phyloP scores from a whole-genome alignment of 495 filamentous ascomycete genomes.

The Cenococcum geophilum region DNA sequence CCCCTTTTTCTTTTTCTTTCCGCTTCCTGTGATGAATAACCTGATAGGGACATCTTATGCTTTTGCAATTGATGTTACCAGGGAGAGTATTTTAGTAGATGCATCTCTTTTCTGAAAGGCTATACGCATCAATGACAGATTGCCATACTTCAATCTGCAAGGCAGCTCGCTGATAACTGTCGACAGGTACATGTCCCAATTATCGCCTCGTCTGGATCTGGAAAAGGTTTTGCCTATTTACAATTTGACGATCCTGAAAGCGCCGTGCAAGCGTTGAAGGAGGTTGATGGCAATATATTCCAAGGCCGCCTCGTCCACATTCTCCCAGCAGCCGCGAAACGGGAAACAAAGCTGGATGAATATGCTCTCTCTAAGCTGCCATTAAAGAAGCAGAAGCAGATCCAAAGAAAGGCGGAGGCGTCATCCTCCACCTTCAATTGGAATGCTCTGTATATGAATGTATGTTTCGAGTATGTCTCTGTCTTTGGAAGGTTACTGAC shows the following conservation, averaged over 20 bases:
- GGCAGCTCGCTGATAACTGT: constrained; percentile 3
- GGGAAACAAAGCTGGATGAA: constrained; percentile 76
- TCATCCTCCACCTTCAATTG: constrained; percentile 78
- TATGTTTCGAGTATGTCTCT: constrained; percentile 41
- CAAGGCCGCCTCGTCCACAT: constrained; percentile 90
- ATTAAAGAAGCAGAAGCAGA: constrained; percentile 85
- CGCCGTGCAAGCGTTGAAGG: constrained; percentile 69
- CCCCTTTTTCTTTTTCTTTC: constrained; percentile 22
- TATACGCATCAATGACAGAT: background rate
- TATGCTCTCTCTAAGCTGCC: constrained; percentile 81
- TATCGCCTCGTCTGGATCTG: constrained; percentile 54
- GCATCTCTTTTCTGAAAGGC: constrained; percentile 57
- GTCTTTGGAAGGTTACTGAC: constrained; percentile 11
- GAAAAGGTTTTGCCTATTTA: constrained; percentile 87
- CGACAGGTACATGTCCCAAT: constrained; percentile 73
- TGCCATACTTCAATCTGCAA: background rate
- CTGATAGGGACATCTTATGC: constrained; percentile 99
- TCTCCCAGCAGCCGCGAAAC: constrained; percentile 71
- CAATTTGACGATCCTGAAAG: constrained; percentile 62
- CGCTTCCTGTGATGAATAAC: constrained; percentile 73
- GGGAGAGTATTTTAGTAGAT: constrained; percentile 75
- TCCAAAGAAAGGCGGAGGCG: constrained; percentile 74
- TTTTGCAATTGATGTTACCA: constrained; percentile 57
- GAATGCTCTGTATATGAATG: constrained; percentile 97
- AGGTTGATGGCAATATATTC: constrained; percentile 73